Conservation (phyloP, 768 basidiomycete species). For the Tylopilus plumbeoviolaceoides region DNA sequence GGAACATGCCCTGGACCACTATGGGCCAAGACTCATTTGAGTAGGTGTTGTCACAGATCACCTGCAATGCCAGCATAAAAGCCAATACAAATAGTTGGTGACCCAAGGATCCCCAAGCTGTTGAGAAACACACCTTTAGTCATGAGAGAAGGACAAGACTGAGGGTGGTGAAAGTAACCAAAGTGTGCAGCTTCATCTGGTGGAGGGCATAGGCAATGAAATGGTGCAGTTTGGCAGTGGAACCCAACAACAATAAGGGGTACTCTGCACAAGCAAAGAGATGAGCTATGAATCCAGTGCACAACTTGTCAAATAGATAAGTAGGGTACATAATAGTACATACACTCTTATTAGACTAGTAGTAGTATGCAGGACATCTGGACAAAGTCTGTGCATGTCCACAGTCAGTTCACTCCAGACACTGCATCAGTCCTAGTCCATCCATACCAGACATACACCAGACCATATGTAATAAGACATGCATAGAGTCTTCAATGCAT, state of each 20-base stretch:
- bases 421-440: no score
- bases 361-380: no score
- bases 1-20: constrained; percentile 85
- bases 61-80: constrained; percentile 70
- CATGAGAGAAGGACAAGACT: constrained; percentile 59
- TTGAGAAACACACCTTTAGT: constrained; percentile 68
- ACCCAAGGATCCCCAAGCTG: constrained; percentile 68
- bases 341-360: no score
- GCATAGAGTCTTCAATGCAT: no score
- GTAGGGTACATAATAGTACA: no score
- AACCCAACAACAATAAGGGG: constrained; percentile 45
- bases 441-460: no score
- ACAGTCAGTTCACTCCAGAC: no score
- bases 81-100: constrained; percentile 70
- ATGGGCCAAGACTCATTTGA: constrained; percentile 92
- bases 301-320: constrained; percentile 45
- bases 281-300: constrained; percentile 77
- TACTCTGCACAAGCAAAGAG: constrained; percentile 84
- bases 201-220: constrained; percentile 69
- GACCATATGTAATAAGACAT: no score
- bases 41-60: constrained; percentile 93
- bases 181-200: constrained; percentile 56
- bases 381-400: no score
- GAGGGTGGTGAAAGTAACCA: constrained; percentile 41
- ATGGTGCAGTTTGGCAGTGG: constrained; percentile 39